phyloP scores from a whole-genome alignment of 352 stramenopile genomes.

The Globisporangium splendens region DNA sequence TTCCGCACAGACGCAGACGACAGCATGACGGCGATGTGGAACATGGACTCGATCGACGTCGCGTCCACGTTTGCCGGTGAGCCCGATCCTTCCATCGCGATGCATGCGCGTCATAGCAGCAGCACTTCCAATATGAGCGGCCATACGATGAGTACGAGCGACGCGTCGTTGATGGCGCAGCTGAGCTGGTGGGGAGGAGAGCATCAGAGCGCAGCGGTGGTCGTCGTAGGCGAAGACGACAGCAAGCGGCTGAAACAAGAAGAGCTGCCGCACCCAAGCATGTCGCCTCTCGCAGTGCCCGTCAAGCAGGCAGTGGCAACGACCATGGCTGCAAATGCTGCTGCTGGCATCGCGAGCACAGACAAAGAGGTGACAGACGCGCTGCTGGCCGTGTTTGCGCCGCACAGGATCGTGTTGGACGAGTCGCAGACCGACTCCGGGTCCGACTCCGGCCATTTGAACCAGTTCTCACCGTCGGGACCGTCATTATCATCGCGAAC shows the following conservation, averaged over 20 bases:
- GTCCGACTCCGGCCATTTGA: constrained; percentile 8
- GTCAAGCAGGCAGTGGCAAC: constrained; percentile 8
- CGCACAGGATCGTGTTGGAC: constrained; percentile 21
- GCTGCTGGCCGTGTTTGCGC: constrained; percentile 21
- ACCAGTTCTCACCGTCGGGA: not conserved
- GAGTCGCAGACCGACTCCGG: constrained; percentile 27
- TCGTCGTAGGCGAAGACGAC: not conserved
- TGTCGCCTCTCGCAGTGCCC: constrained; percentile 17
- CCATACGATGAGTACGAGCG: not conserved
- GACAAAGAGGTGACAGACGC: constrained; percentile 23
- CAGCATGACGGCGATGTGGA: constrained; percentile 23
- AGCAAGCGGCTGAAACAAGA: not conserved
- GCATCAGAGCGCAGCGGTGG: not conserved
- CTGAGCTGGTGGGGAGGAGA: not conserved
- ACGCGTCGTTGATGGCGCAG: not conserved
- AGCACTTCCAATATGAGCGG: too few relatives aligned
- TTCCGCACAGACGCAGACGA: constrained; percentile 21
- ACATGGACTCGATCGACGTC: constrained; percentile 26
- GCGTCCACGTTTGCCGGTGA: constrained; percentile 13
- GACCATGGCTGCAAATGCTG: not conserved
- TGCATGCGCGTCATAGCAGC: too few relatives aligned
- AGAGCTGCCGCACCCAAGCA: constrained; percentile 2
- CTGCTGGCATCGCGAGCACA: not conserved
- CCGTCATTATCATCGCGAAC: too few relatives aligned
- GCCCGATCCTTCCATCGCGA: not conserved